Conservation (phyloP, 116 monocot species). For the Zostera marina region DNA sequence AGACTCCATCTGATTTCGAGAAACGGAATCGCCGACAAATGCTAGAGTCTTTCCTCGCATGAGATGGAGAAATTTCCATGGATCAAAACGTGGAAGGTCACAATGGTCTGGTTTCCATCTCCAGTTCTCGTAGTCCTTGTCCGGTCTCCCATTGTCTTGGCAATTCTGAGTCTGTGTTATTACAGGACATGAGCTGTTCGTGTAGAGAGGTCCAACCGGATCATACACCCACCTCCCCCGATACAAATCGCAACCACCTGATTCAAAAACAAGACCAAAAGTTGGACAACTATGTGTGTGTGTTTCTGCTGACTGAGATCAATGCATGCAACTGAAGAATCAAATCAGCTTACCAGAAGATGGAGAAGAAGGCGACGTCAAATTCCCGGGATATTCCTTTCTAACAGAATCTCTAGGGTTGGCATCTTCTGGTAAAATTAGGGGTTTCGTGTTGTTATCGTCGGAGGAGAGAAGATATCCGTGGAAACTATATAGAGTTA, state of each 20-base stretch:
- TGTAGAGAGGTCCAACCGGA: conserved; percentile 40
- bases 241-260: conserved; percentile 50
- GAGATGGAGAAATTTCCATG: conserved; percentile 44
- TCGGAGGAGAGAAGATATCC: no score
- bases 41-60: conserved; percentile 69
- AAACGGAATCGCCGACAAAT: conserved; percentile 66
- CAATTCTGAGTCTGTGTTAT: conserved; percentile 74
- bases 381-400: no score
- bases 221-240: conserved; percentile 54
- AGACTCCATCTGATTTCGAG: conserved; percentile 78
- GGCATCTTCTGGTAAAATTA: no score
- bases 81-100: conserved; percentile 56
- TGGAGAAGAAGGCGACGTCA: no score
- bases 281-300: no score
- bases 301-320: no score
- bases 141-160: conserved; percentile 71
- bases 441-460: no score
- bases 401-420: no score
- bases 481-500: no score
- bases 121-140: conserved; percentile 63
- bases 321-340: no score
- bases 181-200: conserved; percentile 44
- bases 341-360: no score
- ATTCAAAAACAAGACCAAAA: neutral
- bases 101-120: conserved; percentile 74